These are phyloP conservation scores for Pisolithus microcarpus DNA, from an alignment of 768 basidiomycete genomes.

Conservation along the genomic window DNA sequence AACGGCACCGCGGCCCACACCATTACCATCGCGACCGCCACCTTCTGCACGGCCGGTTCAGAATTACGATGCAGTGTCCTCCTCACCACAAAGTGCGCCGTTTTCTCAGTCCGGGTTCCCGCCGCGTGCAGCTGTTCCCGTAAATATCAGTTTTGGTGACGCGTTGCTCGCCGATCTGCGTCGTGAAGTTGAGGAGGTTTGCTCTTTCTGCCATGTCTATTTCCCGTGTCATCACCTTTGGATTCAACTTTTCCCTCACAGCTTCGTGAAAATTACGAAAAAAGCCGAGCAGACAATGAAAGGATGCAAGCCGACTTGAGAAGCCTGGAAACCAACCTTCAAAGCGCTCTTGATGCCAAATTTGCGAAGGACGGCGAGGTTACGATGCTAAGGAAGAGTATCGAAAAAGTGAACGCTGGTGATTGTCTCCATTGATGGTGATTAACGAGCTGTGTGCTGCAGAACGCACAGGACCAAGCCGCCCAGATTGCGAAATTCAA, in stretches of 20 bases:
- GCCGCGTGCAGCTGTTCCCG: neutral
- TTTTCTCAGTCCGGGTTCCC: constrained; percentile 8
- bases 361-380: constrained; percentile 67
- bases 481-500: constrained; percentile 50
- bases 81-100: constrained; percentile 15
- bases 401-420: constrained; percentile 49
- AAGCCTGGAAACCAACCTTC: constrained; percentile 35
- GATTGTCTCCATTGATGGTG: neutral
- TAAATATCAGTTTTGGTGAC: neutral
- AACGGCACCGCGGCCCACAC: constrained; percentile 6
- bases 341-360: constrained; percentile 43
- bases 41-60: constrained; percentile 10
- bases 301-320: constrained; percentile 38
- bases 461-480: constrained; percentile 56
- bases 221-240: constrained; percentile 4
- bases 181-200: constrained; percentile 43
- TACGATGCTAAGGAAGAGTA: constrained; percentile 52
- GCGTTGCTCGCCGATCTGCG: constrained; percentile 15
- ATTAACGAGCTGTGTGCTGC: neutral
- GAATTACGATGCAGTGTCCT: constrained; percentile 4
- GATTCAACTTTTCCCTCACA: constrained; percentile 21
- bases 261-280: constrained; percentile 45
- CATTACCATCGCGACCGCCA: constrained; percentile 8
- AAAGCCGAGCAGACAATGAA: constrained; percentile 30
- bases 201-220: constrained; percentile 8